Conservation (phyloP, 2,329 filamentous ascomycete genomes). For the Aspergillus sp. region DNA sequence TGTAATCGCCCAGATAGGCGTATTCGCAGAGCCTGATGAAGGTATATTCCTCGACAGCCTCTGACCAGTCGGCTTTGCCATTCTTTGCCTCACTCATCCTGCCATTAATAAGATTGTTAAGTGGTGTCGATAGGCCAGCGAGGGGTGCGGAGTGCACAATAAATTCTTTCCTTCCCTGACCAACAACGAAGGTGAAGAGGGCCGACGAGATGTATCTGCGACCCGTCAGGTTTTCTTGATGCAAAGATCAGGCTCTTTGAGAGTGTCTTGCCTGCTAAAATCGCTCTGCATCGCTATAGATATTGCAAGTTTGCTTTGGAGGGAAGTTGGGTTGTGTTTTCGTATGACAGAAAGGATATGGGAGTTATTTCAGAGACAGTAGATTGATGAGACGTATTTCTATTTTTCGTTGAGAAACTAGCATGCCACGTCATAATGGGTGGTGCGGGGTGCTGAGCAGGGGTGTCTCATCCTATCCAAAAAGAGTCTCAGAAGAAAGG, state of each 20-base stretch:
- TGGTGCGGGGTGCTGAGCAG: no score
- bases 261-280: not conserved
- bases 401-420: no score
- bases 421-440: no score
- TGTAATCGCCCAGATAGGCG: conserved; percentile 39
- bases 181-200: conserved; percentile 14
- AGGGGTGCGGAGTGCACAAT: conserved; percentile 9
- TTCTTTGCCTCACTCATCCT: conserved; percentile 9
- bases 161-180: conserved; percentile 8
- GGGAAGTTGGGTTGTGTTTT: no score
- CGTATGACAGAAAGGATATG: no score
- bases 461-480: no score
- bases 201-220: conserved; percentile 7
- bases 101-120: conserved; percentile 11
- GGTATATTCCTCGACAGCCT: conserved; percentile 33
- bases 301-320: not conserved
- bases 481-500: no score
- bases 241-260: not conserved
- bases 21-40: conserved; percentile 39
- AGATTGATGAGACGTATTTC: no score
- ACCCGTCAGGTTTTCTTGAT: not conserved
- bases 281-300: not conserved
- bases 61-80: conserved; percentile 25
- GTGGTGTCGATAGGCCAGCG: conserved; percentile 4
- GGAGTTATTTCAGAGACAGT: no score